These are phyloP conservation scores for Psilocybe sp. DNA, from an alignment of 768 basidiomycete genomes.

Conservation along the genomic window DNA sequence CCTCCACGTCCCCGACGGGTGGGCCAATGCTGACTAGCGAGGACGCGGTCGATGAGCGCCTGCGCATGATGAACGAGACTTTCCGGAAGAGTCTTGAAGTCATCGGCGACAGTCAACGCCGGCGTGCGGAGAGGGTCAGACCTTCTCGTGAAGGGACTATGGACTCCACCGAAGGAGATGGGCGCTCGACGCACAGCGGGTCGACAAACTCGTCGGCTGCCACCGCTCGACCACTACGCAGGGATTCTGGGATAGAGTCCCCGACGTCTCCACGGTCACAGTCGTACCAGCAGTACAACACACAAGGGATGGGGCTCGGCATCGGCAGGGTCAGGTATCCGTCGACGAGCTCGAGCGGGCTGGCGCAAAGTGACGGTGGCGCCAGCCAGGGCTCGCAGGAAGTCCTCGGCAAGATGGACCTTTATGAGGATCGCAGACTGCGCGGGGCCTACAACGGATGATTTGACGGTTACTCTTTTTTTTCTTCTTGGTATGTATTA, in stretches of 20 bases:
- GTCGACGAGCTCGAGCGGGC: slow-evolving; percentile 21
- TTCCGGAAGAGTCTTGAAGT: slow-evolving; percentile 66
- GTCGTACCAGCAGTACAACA: slow-evolving; percentile 1
- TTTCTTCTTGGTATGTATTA: too few species aligned
- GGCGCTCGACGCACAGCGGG: neutral
- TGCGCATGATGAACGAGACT: slow-evolving; percentile 64
- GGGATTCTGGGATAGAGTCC: too few species aligned
- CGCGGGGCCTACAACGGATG: neutral
- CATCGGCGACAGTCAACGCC: slow-evolving; percentile 32
- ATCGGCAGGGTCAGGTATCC: slow-evolving; percentile 16
- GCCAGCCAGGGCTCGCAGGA: slow-evolving; percentile 37
- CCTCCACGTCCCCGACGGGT: slow-evolving; percentile 21
- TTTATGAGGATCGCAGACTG: slow-evolving; percentile 22
- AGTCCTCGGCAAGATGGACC: slow-evolving; percentile 55
- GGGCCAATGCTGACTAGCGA: slow-evolving; percentile 65
- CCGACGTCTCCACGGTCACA: neutral
- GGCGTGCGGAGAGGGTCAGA: slow-evolving; percentile 14
- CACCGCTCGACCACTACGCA: too few species aligned
- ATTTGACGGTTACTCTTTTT: too few species aligned
- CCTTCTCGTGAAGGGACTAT: neutral
- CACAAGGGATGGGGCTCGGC: slow-evolving; percentile 15
- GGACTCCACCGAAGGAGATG: neutral
- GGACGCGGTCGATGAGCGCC: slow-evolving; percentile 61
- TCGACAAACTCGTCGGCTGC: too few species aligned
- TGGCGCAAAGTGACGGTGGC: slow-evolving; percentile 20